phyloP scores from a whole-genome alignment of 768 basidiomycete species.

The Rhodotorula taiwanensis region DNA sequence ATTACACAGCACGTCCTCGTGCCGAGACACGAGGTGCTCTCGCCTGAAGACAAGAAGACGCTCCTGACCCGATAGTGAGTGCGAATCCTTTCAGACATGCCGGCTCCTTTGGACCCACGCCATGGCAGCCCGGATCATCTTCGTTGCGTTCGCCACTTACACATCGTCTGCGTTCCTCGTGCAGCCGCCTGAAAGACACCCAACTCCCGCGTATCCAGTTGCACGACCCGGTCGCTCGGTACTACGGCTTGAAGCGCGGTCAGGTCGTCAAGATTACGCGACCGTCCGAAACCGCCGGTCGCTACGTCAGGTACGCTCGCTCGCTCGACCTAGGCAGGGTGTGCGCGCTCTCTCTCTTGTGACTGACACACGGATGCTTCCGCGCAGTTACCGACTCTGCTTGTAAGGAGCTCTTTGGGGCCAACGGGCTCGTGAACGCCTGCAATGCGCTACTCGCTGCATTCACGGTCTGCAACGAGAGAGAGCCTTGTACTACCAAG shows the following conservation, averaged over 20 bases:
- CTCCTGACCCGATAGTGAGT: constrained; percentile 89
- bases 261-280: constrained; percentile 98
- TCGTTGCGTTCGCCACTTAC: neutral
- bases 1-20: constrained; percentile 94
- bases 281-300: constrained; percentile 91
- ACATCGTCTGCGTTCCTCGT: neutral
- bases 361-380: neutral
- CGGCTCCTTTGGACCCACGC: neutral
- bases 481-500: no score
- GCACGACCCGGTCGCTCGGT: constrained; percentile 93
- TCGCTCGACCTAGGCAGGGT: no score
- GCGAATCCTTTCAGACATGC: no score
- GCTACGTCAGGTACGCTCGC: constrained; percentile 51
- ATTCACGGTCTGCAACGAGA: no score
- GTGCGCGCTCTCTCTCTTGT: neutral
- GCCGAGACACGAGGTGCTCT: constrained; percentile 82
- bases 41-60: constrained; percentile 72
- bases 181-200: constrained; percentile 91
- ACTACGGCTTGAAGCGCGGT: constrained; percentile 89
- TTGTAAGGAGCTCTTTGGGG: no score
- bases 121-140: neutral
- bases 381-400: constrained; percentile 15
- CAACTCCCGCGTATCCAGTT: constrained; percentile 95
- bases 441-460: no score
- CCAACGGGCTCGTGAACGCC: no score